A percentile compares a stretch with the other conserved stretches of the same genome.
phyloP scores from a whole-genome alignment of 495 filamentous ascomycete genomes.

The Penicillium manginii region DNA sequence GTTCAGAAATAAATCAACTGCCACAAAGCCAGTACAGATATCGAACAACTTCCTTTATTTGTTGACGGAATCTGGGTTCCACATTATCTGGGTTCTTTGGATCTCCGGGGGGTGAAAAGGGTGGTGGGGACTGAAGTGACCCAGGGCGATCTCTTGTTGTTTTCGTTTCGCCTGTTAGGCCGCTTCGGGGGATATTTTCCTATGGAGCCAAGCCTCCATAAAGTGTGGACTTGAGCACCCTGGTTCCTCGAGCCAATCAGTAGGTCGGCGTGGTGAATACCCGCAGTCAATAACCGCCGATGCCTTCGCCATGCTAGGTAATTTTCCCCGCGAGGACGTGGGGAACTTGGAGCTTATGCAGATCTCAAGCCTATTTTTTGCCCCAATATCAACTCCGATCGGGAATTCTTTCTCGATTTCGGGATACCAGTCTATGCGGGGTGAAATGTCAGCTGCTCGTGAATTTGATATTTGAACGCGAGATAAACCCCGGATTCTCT shows the following conservation, averaged over 20 bases:
- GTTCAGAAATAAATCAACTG: too few relatives aligned
- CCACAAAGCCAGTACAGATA: too few relatives aligned
- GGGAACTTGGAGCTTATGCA: constrained; percentile 2
- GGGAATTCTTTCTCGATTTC: neutral
- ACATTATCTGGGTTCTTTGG: too few relatives aligned
- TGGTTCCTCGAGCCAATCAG: neutral
- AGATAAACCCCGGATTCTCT: neutral
- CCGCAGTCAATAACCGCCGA: constrained; percentile 6
- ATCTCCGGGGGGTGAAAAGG: neutral
- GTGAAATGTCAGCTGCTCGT: neutral
- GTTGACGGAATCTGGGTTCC: too few relatives aligned
- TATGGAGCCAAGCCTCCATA: neutral
- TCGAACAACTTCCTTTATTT: too few relatives aligned
- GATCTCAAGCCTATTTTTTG: constrained; percentile 1
- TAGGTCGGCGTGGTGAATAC: neutral
- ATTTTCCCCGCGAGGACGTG: constrained; percentile 4
- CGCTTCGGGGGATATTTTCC: constrained; percentile 1
- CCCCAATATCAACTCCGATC: neutral
- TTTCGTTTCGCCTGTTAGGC: neutral
- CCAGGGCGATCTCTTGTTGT: neutral
- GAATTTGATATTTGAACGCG: neutral
- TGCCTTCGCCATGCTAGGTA: neutral
- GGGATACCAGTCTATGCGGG: neutral
- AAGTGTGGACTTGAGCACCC: neutral
- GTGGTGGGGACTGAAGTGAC: neutral